phyloP scores from a whole-genome alignment of 306 rosid genomes.

The Cucurbita argyrosperma region DNA sequence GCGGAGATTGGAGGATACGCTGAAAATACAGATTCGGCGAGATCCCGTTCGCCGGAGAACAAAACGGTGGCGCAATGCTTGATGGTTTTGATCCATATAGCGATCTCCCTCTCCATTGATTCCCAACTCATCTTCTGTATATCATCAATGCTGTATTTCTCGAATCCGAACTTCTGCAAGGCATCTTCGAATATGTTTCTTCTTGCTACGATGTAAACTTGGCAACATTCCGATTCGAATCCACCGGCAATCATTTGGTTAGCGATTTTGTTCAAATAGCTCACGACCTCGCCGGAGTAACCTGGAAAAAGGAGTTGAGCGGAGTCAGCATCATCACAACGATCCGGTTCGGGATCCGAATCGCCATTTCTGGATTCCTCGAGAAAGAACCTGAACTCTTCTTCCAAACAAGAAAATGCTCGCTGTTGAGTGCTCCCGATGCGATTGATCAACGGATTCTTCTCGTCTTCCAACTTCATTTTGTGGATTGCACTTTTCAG shows the following conservation, averaged over 20 bases:
- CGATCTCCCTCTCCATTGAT: conserved; percentile 27
- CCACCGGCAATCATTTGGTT: conserved; percentile 24
- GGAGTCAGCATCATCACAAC: conserved; percentile 11
- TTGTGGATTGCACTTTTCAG: conserved; percentile 13
- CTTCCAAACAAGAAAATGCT: conserved; percentile 45
- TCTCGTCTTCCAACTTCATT: conserved; percentile 7
- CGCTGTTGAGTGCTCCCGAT: conserved; percentile 32
- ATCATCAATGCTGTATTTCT: conserved; percentile 50
- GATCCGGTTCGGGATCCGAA: conserved; percentile 12
- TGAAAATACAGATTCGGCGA: conserved; percentile 21
- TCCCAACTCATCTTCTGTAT: conserved; percentile 44
- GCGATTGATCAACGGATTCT: conserved; percentile 28
- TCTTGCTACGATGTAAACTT: conserved; percentile 24
- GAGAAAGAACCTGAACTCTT: conserved; percentile 38
- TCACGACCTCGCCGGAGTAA: conserved; percentile 22
- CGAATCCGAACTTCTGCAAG: conserved; percentile 24
- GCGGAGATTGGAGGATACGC: background rate
- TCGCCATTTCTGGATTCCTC: conserved; percentile 34
- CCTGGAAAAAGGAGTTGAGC: conserved; percentile 18
- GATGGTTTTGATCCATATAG: conserved; percentile 33
- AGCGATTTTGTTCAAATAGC: conserved; percentile 22
- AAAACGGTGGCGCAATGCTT: conserved; percentile 17
- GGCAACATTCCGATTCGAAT: conserved; percentile 36
- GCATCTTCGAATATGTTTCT: conserved; percentile 28
- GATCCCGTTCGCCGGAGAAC: conserved; percentile 27